A percentile compares a stretch with the other conserved stretches of the same genome.
These are phyloP conservation scores for Taphrina betulina DNA, from an alignment of 1,139 yeast species.

Conservation along the genomic window DNA sequence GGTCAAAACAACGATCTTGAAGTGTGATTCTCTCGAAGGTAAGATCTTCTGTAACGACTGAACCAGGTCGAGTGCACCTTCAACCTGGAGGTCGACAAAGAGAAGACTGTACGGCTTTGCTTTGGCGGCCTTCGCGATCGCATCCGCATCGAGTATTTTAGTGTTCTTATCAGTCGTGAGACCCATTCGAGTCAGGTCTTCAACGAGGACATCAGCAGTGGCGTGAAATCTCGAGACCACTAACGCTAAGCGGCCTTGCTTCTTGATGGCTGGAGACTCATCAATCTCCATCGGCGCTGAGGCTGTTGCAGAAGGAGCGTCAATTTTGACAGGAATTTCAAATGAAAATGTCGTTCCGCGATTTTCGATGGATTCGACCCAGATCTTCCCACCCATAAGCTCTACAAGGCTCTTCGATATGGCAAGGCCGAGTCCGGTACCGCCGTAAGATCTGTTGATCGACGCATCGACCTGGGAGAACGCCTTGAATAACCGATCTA, in stretches of 20 bases:
- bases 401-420: conserved; percentile 22
- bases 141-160: background rate
- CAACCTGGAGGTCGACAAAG: conserved; percentile 14
- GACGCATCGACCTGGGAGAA: conserved; percentile 64
- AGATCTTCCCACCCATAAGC: conserved; percentile 31
- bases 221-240: conserved; percentile 4
- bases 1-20: conserved; percentile 12
- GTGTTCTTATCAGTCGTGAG: background rate
- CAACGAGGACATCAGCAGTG: conserved; percentile 15
- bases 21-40: background rate
- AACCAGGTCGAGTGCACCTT: conserved; percentile 6
- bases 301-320: background rate
- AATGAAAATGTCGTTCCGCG: conserved; percentile 17
- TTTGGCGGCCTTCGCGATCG: background rate
- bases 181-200: conserved; percentile 2
- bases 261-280: conserved; percentile 1
- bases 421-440: conserved; percentile 57
- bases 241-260: conserved; percentile 6
- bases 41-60: conserved; percentile 2
- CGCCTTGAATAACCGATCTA: conserved; percentile 50
- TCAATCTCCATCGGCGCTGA: background rate
- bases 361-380: conserved; percentile 20
- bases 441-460: conserved; percentile 57
- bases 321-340: background rate
- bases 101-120: background rate